These are phyloP conservation scores for Pseudogymnoascus verrucosus DNA, from an alignment of 2,329 filamentous ascomycete species.

Conservation along the genomic window DNA sequence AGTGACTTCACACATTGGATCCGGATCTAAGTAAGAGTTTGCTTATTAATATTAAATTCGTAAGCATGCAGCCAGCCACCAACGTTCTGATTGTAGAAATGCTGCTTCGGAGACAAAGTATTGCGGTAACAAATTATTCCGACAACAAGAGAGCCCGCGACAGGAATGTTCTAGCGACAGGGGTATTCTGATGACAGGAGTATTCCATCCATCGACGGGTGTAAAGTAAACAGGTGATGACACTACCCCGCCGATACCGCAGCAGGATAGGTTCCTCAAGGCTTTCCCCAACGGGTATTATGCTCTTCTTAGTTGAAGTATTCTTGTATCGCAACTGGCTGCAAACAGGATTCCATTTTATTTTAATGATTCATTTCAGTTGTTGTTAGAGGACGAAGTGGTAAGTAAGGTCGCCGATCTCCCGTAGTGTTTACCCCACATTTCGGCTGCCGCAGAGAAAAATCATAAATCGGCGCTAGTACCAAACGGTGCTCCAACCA, in stretches of 20 bases:
- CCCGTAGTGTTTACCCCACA: not conserved
- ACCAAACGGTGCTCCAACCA: slow-evolving; percentile 2
- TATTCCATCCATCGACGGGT: not conserved
- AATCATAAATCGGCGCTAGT: slow-evolving; percentile 7
- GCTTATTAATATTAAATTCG: too few relatives aligned
- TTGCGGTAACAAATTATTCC: too few relatives aligned
- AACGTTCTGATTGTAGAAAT: too few relatives aligned
- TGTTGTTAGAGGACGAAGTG: not conserved
- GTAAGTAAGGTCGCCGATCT: not conserved
- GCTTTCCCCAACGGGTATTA: not conserved
- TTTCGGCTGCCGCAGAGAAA: not conserved
- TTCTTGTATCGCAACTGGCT: not conserved
- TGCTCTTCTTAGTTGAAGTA: not conserved
- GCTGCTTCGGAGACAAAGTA: too few relatives aligned
- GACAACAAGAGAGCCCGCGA: too few relatives aligned
- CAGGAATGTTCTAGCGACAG: too few relatives aligned
- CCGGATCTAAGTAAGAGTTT: too few relatives aligned
- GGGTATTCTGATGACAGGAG: not conserved
- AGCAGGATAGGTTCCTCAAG: not conserved
- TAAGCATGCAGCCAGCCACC: too few relatives aligned
- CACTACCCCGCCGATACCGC: not conserved
- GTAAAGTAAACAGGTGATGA: not conserved
- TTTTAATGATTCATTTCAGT: not conserved
- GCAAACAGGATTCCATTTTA: not conserved
- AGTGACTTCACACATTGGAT: too few relatives aligned